These are phyloP conservation scores for Penicillium chermesinum DNA, from an alignment of 495 filamentous ascomycete genomes.

Conservation along the genomic window DNA sequence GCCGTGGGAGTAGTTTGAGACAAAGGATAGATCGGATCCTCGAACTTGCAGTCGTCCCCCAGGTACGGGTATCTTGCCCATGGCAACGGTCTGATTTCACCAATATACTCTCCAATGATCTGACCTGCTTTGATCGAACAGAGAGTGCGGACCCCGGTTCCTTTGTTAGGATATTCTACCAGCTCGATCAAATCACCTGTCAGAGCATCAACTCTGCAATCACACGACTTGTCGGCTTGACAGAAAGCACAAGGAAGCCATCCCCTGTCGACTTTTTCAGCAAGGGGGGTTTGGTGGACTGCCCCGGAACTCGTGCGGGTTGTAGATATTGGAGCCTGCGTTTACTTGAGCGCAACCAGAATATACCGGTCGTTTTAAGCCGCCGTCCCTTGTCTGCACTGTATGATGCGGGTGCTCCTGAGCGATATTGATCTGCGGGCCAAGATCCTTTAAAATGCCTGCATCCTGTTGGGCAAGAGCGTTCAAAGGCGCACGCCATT, in stretches of 20 bases:
- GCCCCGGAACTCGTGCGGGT: slow-evolving; percentile 6
- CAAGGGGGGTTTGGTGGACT: neutral
- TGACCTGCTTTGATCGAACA: slow-evolving; percentile 18
- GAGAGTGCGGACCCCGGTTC: slow-evolving; percentile 33
- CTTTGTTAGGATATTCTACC: slow-evolving; percentile 22
- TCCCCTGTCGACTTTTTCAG: neutral
- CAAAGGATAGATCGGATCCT: slow-evolving; percentile 8
- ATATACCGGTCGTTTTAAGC: slow-evolving; percentile 11
- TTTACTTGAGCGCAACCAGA: slow-evolving; percentile 11
- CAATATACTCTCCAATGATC: slow-evolving; percentile 30
- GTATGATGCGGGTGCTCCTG: slow-evolving; percentile 20
- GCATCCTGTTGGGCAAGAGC: slow-evolving; percentile 6
- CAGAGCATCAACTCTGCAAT: slow-evolving; percentile 11
- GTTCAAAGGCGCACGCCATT: slow-evolving; percentile 25
- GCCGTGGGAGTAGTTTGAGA: neutral
- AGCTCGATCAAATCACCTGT: slow-evolving; percentile 30
- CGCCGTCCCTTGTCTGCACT: slow-evolving; percentile 6
- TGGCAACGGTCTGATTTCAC: slow-evolving; percentile 18
- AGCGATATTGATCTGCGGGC: slow-evolving; percentile 8
- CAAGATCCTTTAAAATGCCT: slow-evolving; percentile 2
- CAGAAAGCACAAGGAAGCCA: slow-evolving; percentile 17
- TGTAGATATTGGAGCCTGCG: slow-evolving; percentile 13
- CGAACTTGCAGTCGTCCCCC: neutral
- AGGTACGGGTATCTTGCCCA: no score
- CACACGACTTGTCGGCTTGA: slow-evolving; percentile 4